A percentile compares a stretch with the other conserved stretches of the same genome.
Conservation (phyloP, 2,329 filamentous ascomycete genomes). For the Raffaelea ambrosiae region DNA sequence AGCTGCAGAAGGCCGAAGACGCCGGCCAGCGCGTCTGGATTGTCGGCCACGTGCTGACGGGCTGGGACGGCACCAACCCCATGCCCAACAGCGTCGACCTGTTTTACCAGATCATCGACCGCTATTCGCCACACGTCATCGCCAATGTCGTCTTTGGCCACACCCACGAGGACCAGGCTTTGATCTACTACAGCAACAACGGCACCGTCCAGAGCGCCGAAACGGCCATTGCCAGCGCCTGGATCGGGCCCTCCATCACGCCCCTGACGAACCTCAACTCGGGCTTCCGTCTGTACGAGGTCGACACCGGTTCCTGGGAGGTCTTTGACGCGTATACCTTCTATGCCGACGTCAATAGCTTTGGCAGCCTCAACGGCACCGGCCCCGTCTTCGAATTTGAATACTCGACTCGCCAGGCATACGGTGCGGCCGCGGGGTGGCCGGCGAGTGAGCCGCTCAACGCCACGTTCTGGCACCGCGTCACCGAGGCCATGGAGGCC, state of each 20-base stretch:
- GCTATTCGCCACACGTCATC: constrained; percentile 43
- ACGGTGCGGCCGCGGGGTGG: constrained; percentile 36
- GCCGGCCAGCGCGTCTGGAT: constrained; percentile 46
- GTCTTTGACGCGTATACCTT: constrained; percentile 47
- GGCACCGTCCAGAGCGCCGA: constrained; percentile 30
- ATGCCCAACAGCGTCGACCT: constrained; percentile 34
- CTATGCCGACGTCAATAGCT: constrained; percentile 41
- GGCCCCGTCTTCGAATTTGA: constrained; percentile 43
- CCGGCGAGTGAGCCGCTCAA: constrained; percentile 37
- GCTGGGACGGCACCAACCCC: constrained; percentile 39
- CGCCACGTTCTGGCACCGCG: constrained; percentile 34
- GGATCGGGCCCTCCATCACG: constrained; percentile 40
- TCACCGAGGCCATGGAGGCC: constrained; percentile 27
- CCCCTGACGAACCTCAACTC: constrained; percentile 42
- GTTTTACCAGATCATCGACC: constrained; percentile 41
- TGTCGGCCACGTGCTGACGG: constrained; percentile 48
- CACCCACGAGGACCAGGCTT: constrained; percentile 39
- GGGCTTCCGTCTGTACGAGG: constrained; percentile 49
- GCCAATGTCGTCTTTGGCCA: constrained; percentile 49
- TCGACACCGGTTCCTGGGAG: constrained; percentile 48
- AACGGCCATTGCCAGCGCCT: constrained; percentile 45
- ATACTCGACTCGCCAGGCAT: constrained; percentile 47
- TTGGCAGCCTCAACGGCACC: constrained; percentile 26
- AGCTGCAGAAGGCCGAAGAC: constrained; percentile 44
- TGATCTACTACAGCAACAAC: constrained; percentile 44